phyloP scores from a whole-genome alignment of 1,139 yeast species.

The Yamadazyma kanchanaburiensis region DNA sequence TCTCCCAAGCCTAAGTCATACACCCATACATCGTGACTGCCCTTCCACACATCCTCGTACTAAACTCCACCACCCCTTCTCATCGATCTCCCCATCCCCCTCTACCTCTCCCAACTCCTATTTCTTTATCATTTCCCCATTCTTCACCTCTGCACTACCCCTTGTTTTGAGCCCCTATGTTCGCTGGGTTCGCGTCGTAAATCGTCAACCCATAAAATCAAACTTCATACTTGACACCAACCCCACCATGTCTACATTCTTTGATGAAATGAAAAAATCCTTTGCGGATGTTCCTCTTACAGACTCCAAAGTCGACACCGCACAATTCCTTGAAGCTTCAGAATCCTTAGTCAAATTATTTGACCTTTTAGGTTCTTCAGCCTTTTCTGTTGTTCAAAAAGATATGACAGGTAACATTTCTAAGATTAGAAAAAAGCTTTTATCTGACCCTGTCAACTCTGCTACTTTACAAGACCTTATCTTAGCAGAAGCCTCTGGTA shows the following conservation, averaged over 20 bases:
- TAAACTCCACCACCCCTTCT: not conserved
- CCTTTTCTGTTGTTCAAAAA: constrained; percentile 79
- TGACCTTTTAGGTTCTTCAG: constrained; percentile 81
- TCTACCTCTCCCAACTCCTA: too few species aligned
- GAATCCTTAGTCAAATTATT: constrained; percentile 80
- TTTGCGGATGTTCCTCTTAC: constrained; percentile 69
- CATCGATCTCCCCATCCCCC: too few species aligned
- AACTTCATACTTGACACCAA: too few species aligned
- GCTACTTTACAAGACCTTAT: constrained; percentile 76
- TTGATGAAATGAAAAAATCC: constrained; percentile 71
- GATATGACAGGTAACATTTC: constrained; percentile 87
- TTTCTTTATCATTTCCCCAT: too few species aligned
- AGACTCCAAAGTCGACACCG: constrained; percentile 65
- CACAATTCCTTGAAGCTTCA: constrained; percentile 77
- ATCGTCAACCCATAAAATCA: too few species aligned
- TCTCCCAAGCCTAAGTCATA: too few species aligned
- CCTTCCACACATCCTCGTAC: constrained; percentile 1
- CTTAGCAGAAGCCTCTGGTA: constrained; percentile 62
- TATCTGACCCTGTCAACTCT: constrained; percentile 61
- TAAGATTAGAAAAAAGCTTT: constrained; percentile 66
- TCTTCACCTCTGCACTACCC: too few species aligned
- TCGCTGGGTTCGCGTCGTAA: too few species aligned
- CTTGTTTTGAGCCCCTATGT: too few species aligned
- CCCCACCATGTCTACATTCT: constrained; percentile 60
- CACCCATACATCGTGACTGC: too few species aligned